phyloP scores from a whole-genome alignment of 805 yeast species.

The Wickerhamiella allomyrinae region DNA sequence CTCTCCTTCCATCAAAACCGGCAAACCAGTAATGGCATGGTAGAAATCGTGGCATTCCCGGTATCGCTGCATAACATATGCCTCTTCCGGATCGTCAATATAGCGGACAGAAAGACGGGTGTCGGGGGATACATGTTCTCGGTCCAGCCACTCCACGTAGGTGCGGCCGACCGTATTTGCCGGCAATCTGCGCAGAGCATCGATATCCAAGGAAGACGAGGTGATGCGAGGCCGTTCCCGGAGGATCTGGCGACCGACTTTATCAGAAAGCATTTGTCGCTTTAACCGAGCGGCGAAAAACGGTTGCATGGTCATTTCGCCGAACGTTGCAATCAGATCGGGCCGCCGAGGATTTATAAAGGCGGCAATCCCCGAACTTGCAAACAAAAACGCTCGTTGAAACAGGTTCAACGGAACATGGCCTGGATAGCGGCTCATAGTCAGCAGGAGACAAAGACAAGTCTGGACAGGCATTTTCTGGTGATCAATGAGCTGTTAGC shows the following conservation, averaged over 20 bases:
- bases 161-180: slow-evolving; percentile 59
- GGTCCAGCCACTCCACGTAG: slow-evolving; percentile 69
- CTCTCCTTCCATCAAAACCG: slow-evolving; percentile 92
- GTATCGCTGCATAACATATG: slow-evolving; percentile 84
- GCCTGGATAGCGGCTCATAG: slow-evolving; percentile 37
- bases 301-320: slow-evolving; percentile 78
- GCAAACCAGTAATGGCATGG: slow-evolving; percentile 81
- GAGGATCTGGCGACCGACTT: slow-evolving; percentile 62
- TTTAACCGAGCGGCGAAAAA: slow-evolving; percentile 49
- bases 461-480: too few species aligned
- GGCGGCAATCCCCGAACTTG: slow-evolving; percentile 67
- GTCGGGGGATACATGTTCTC: slow-evolving; percentile 87
- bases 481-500: too few species aligned
- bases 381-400: slow-evolving; percentile 52
- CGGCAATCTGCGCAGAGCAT: slow-evolving; percentile 44
- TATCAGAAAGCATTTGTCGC: slow-evolving; percentile 59
- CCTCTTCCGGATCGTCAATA: slow-evolving; percentile 80
- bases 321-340: slow-evolving; percentile 34
- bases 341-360: slow-evolving; percentile 29
- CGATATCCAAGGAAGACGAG: slow-evolving; percentile 51
- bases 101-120: slow-evolving; percentile 78
- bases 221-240: slow-evolving; percentile 76
- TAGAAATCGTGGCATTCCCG: slow-evolving; percentile 96
- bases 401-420: slow-evolving; percentile 58
- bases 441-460: neutral